These are phyloP conservation scores for Musa beccarii DNA, from an alignment of 176 grass and related monocot genomes.

Conservation along the genomic window DNA sequence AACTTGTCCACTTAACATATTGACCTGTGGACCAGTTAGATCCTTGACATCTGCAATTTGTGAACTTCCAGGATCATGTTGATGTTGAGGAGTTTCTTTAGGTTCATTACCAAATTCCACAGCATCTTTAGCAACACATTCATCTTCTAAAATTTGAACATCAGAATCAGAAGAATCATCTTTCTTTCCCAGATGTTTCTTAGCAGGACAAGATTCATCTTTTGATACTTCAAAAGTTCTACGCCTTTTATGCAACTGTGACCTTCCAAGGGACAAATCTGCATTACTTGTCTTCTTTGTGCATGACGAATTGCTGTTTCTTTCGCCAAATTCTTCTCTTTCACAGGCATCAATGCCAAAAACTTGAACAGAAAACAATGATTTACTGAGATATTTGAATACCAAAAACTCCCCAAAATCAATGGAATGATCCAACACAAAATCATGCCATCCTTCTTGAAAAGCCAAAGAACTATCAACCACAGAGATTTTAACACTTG, in stretches of 20 bases:
- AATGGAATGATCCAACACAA: constrained; percentile 49
- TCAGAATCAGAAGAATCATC: background rate
- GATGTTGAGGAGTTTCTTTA: no score
- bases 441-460: constrained; percentile 44
- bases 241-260: background rate
- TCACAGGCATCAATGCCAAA: constrained; percentile 33
- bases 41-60: background rate
- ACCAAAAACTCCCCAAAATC: constrained; percentile 32
- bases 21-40: background rate
- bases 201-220: background rate
- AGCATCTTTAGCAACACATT: background rate
- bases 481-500: constrained; percentile 21
- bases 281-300: background rate
- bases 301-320: background rate
- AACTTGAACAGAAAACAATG: constrained; percentile 47
- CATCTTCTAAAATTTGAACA: background rate
- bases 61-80: background rate
- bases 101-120: no score
- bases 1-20: background rate
- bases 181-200: background rate
- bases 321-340: constrained; percentile 6
- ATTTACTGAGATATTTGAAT: constrained; percentile 27
- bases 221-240: background rate
- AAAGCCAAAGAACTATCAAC: constrained; percentile 33
- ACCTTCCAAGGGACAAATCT: background rate